Evolutionary conservation across 2,329 filamentous ascomycete genomes (phyloP), one percentile per base, ranked within the genome.

Genomic region (Penicillium sp.): DNA sequence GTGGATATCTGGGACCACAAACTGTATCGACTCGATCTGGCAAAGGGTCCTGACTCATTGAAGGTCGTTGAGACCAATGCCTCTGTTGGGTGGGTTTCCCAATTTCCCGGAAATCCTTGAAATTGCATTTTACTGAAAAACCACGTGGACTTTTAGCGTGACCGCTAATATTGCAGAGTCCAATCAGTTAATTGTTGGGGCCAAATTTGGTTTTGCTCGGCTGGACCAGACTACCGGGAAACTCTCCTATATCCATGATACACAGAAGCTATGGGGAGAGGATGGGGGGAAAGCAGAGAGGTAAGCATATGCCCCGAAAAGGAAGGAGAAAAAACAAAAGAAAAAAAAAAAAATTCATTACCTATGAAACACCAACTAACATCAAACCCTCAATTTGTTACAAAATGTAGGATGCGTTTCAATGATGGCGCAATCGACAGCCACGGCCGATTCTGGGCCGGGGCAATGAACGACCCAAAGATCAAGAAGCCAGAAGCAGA

Each of bases 341-440:
- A 21, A 42, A 33, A 33, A 19, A 42, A 43, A 13, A 15, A 35
- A 17, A 27, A 27, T 8, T 17, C n/a, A 33, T 33, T 33, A 4
- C 21, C 36, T 1, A 39, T 44, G 42, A 53, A 53, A 47, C 43
- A 21, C 21, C 7, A 21, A 36, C 33, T 33, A 53, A 53, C 38
- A 50, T 43, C 6, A 25, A 33, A 29, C 10, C 10, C 21, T 42
- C n/a, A 53, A 45, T 19, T 21, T 12, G 42, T 49, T 38, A 35
- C 35, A 17, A 33, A 47, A 44, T 45, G n/a, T 33, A 83, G 76
- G 45, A 78, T 79, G 77, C 80, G 89, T 54, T 82, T 82, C 74
- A 96, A 96, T 70, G 93, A 96, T 70, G 92, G 92, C 47, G 89
- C 86, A 6, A 86, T 90, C 51, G 92, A 96, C 70, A 87, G 86